Evolutionary conservation across 345 rosid genomes (phyloP).

Genomic region (Reutealis trisperma): DNA sequence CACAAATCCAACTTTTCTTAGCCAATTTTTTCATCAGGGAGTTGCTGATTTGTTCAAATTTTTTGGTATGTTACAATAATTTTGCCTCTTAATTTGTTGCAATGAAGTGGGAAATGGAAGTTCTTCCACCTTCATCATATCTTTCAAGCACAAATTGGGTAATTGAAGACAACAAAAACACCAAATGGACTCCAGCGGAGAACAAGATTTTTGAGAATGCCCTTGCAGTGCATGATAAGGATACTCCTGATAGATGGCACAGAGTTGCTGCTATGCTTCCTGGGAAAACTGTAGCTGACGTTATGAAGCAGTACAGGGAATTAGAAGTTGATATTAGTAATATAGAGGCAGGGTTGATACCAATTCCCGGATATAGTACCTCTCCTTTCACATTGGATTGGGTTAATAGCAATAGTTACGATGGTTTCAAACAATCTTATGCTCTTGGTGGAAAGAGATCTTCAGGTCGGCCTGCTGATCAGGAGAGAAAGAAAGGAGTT

Average conservation of each 20-base stretch:
- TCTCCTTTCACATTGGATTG: constrained; percentile 61
- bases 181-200: constrained; percentile 33
- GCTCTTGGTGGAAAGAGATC: constrained; percentile 67
- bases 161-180: constrained; percentile 14
- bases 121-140: constrained; percentile 18
- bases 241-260: constrained; percentile 33
- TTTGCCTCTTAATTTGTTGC: constrained; percentile 7
- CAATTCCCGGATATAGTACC: constrained; percentile 36
- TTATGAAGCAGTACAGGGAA: constrained; percentile 31
- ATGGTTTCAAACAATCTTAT: constrained; percentile 53
- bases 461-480: constrained; percentile 43
- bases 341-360: constrained; percentile 41
- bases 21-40: background rate
- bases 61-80: background rate
- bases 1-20: constrained; percentile 4
- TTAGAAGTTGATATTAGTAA: constrained; percentile 32
- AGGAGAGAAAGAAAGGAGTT: constrained; percentile 38
- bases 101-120: constrained; percentile 58
- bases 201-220: constrained; percentile 40
- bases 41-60: background rate
- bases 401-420: constrained; percentile 42
- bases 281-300: constrained; percentile 38
- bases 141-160: constrained; percentile 20
- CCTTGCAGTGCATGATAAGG: constrained; percentile 33
- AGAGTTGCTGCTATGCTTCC: constrained; percentile 41